Evolutionary conservation across 352 stramenopile species (phyloP).

Genomic region (Phytophthora ohioensis): DNA sequence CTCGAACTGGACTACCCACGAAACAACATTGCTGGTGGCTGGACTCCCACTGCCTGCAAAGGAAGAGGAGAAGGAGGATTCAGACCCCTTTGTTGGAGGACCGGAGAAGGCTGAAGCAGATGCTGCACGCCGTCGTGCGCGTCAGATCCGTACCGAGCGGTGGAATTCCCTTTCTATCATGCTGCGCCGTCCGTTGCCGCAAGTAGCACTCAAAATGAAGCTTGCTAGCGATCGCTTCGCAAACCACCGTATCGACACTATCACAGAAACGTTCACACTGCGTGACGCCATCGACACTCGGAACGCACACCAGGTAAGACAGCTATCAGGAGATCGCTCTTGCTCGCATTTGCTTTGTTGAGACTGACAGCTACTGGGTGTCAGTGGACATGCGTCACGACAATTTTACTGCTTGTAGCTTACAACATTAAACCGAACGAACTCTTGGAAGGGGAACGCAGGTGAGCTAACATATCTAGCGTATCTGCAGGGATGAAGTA

Average conservation of each 20-base stretch:
- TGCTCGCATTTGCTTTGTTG: not conserved
- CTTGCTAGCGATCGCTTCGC: conserved; percentile 63
- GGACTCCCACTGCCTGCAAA: conserved; percentile 39
- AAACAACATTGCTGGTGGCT: conserved; percentile 70
- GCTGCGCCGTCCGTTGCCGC: conserved; percentile 59
- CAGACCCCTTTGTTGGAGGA: conserved; percentile 12
- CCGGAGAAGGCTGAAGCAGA: conserved; percentile 51
- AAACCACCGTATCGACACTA: conserved; percentile 61
- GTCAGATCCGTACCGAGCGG: conserved; percentile 65
- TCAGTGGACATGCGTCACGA: conserved; percentile 75
- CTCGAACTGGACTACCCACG: conserved; percentile 74
- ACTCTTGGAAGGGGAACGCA: conserved; percentile 47
- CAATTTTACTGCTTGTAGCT: conserved; percentile 72
- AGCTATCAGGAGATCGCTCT: not conserved
- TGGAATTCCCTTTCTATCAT: conserved; percentile 77
- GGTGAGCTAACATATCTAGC: conserved; percentile 35
- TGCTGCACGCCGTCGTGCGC: conserved; percentile 47
- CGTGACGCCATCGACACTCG: conserved; percentile 72
- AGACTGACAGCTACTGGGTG: conserved; percentile 3
- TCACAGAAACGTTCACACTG: conserved; percentile 68
- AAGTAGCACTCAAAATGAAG: conserved; percentile 58
- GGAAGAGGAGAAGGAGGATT: conserved; percentile 21
- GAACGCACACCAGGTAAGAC: conserved; percentile 65
- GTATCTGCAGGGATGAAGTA: not conserved
- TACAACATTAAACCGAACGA: conserved; percentile 57